Percentiles rank a stretch among this genome's conserved stretches.
Conservation (phyloP, 2,329 filamentous ascomycete species). For the Fusarium haematococcum region DNA sequence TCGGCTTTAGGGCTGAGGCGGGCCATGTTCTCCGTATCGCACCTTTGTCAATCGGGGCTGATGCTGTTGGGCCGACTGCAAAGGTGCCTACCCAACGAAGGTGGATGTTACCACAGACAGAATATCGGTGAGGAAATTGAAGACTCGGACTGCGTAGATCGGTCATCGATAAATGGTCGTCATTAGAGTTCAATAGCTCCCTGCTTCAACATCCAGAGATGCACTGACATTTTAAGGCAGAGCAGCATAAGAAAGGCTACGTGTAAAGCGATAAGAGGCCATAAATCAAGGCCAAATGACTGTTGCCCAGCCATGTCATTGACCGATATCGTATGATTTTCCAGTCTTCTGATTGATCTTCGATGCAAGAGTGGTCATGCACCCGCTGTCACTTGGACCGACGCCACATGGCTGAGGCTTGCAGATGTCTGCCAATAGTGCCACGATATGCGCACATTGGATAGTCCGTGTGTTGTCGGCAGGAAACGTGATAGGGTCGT, state of each 20-base stretch:
- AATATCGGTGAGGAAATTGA: neutral
- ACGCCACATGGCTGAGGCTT: neutral
- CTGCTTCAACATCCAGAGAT: neutral
- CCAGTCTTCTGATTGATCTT: conserved; percentile 5
- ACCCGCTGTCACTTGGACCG: neutral
- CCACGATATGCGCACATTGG: neutral
- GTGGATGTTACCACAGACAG: neutral
- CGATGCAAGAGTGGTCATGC: conserved; percentile 1
- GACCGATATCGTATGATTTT: neutral
- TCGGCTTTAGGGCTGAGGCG: neutral
- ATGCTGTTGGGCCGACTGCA: neutral
- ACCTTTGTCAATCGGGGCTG: neutral
- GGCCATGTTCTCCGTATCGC: neutral
- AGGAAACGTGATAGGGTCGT: neutral
- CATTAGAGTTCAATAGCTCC: neutral
- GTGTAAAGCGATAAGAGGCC: neutral
- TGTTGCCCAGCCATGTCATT: neutral
- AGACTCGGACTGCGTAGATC: neutral
- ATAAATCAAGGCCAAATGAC: neutral
- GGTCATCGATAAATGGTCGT: neutral
- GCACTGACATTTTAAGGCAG: neutral
- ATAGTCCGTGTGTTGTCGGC: neutral
- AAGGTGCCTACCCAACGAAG: neutral
- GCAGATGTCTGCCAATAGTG: neutral
- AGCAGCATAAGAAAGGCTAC: neutral